Percentiles rank a stretch among this genome's conserved stretches.
Evolutionary conservation across 495 filamentous ascomycete genomes (phyloP).

Genomic region (Penicillium turbatum): DNA sequence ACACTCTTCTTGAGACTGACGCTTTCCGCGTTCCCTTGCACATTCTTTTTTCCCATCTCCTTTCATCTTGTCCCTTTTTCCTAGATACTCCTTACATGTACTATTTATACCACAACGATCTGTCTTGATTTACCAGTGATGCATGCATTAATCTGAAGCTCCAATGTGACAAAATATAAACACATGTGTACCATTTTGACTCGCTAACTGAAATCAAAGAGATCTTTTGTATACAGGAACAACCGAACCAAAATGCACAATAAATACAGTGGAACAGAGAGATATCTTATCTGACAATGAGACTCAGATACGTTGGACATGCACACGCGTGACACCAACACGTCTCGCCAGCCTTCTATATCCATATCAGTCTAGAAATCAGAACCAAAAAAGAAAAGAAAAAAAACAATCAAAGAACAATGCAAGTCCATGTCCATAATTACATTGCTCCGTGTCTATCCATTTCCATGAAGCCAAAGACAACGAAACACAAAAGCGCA

Average conservation of each 20-base stretch:
- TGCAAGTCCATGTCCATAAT: constrained; percentile 3
- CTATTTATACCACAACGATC: background rate
- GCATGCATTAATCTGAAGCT: background rate
- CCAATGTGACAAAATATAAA: background rate
- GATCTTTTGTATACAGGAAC: background rate
- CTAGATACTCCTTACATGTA: background rate
- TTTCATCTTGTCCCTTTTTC: background rate
- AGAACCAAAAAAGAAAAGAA: no score
- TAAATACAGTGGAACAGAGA: background rate
- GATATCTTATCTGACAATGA: constrained; percentile 2
- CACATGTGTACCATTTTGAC: background rate
- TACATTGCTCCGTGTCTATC: constrained; percentile 1
- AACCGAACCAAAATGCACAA: background rate
- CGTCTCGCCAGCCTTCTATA: constrained; percentile 24
- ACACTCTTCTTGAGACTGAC: background rate
- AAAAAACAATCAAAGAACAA: constrained; percentile 2
- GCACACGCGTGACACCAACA: constrained; percentile 14
- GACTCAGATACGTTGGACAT: constrained; percentile 12
- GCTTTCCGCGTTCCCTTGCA: background rate
- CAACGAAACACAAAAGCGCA: constrained; percentile 2
- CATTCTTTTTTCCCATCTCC: no score
- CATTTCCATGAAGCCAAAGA: constrained; percentile 1
- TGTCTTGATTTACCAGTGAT: background rate
- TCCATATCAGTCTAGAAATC: constrained; percentile 8
- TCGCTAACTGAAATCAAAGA: background rate